Evolutionary conservation across 805 yeast species (phyloP).

Genomic region (Diddensiella santjacobensis): DNA sequence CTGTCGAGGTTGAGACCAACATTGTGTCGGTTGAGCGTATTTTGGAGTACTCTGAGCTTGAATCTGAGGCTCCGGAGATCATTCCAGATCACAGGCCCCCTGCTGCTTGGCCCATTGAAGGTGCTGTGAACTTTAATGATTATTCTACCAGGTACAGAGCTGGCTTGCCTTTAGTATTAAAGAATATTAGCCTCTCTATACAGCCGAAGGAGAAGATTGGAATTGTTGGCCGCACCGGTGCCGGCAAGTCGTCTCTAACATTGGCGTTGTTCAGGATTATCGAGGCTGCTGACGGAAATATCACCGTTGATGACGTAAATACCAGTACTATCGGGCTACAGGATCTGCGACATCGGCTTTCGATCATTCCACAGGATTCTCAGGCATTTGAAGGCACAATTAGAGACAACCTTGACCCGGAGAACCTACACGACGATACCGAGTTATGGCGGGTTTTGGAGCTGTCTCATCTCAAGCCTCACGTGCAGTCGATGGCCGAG

Average conservation of each 20-base stretch:
- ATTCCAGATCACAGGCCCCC: conserved; percentile 66
- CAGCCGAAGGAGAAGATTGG: conserved; percentile 82
- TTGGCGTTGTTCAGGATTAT: conserved; percentile 81
- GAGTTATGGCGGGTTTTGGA: conserved; percentile 79
- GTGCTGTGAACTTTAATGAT: conserved; percentile 60
- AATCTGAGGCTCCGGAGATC: conserved; percentile 79
- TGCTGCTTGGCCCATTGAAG: conserved; percentile 66
- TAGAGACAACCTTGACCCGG: conserved; percentile 85
- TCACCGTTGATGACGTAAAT: conserved; percentile 66
- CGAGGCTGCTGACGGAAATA: conserved; percentile 68
- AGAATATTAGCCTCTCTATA: conserved; percentile 59
- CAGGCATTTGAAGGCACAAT: conserved; percentile 87
- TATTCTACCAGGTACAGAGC: conserved; percentile 84
- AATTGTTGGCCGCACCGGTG: conserved; percentile 96
- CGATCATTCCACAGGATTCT: conserved; percentile 92
- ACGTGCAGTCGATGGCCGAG: conserved; percentile 50
- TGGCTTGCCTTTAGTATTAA: conserved; percentile 75
- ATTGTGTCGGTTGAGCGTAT: conserved; percentile 96
- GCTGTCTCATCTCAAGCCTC: conserved; percentile 70
- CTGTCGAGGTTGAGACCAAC: conserved; percentile 96
- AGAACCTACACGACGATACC: conserved; percentile 61
- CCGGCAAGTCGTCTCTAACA: conserved; percentile 87
- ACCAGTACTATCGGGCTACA: conserved; percentile 66
- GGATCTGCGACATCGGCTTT: conserved; percentile 71
- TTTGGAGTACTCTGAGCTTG: conserved; percentile 75